Evolutionary conservation across 768 basidiomycete species (phyloP).

Genomic region (Clitopilus passeckerianus): DNA sequence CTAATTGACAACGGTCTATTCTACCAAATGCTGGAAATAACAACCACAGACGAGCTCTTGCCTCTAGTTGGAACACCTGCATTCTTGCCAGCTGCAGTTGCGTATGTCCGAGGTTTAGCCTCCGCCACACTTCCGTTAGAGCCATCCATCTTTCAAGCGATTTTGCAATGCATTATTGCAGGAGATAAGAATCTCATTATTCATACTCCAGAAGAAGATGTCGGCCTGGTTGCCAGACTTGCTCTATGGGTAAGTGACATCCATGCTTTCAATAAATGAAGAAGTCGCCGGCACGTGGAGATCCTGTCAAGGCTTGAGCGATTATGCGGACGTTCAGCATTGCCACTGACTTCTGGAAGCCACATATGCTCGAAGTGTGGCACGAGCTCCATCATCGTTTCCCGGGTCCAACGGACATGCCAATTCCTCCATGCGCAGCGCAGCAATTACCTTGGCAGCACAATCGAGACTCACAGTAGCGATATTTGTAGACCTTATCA

Average conservation of each 20-base stretch:
- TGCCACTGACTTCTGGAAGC: neutral
- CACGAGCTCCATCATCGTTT: neutral
- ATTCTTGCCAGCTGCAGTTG: constrained; percentile 48
- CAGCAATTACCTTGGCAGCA: neutral
- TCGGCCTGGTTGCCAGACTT: constrained; percentile 53
- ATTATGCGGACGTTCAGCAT: neutral
- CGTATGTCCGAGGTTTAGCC: constrained; percentile 36
- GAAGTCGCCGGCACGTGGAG: neutral
- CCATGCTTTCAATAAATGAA: constrained; percentile 1
- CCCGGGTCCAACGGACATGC: neutral
- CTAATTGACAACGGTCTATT: neutral
- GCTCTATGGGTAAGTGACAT: constrained; percentile 46
- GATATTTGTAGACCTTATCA: constrained; percentile 43
- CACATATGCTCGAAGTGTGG: neutral
- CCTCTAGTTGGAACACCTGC: constrained; percentile 36
- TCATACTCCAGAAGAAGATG: constrained; percentile 61
- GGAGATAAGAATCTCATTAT: constrained; percentile 62
- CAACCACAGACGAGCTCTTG: constrained; percentile 16
- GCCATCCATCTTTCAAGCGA: constrained; percentile 56
- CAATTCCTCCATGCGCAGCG: neutral
- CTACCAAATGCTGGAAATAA: constrained; percentile 10
- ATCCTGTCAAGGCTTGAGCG: neutral
- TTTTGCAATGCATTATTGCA: constrained; percentile 61
- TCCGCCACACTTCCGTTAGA: constrained; percentile 53
- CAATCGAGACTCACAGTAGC: neutral